Percentiles rank a stretch among this genome's conserved stretches.
Conservation (phyloP, 495 filamentous ascomycete species). For the Xylaria telfairii region DNA sequence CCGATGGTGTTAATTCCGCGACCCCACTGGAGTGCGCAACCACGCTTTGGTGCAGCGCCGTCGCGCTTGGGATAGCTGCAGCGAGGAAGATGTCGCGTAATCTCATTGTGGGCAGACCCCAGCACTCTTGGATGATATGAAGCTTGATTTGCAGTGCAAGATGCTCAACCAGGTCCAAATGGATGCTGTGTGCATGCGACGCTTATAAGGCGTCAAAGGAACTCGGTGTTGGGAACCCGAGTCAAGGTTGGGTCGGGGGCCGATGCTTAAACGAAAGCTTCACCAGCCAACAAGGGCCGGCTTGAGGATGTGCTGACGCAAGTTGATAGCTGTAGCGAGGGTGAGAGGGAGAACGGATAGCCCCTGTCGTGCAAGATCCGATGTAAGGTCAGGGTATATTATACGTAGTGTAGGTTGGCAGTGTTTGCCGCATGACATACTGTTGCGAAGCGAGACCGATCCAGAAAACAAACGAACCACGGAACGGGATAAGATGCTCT, state of each 20-base stretch:
- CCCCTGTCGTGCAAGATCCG: conserved; percentile 9
- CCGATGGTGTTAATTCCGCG: conserved; percentile 13
- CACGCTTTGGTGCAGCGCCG: conserved; percentile 16
- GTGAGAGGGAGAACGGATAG: background rate
- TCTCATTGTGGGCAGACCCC: conserved; percentile 16
- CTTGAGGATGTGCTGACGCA: conserved; percentile 9
- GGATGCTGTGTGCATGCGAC: conserved; percentile 9
- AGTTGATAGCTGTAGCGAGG: background rate
- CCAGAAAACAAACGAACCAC: background rate
- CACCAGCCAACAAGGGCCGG: background rate
- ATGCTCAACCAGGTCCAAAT: background rate
- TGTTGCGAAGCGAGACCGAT: conserved; percentile 1
- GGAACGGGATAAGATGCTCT: conserved; percentile 1
- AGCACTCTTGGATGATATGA: background rate
- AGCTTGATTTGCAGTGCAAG: background rate
- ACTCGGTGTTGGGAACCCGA: background rate
- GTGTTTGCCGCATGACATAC: conserved; percentile 19
- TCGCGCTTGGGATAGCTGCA: conserved; percentile 7
- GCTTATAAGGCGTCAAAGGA: background rate
- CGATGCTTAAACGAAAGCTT: conserved; percentile 4
- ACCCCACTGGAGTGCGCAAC: conserved; percentile 14
- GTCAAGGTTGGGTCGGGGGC: background rate
- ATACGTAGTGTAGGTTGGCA: background rate
- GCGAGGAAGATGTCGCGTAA: conserved; percentile 24
- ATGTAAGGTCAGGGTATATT: conserved; percentile 10